Percentiles rank a stretch among this genome's conserved stretches.
Conservation (phyloP, 768 basidiomycete genomes). For the Basidioascus undulatus region DNA sequence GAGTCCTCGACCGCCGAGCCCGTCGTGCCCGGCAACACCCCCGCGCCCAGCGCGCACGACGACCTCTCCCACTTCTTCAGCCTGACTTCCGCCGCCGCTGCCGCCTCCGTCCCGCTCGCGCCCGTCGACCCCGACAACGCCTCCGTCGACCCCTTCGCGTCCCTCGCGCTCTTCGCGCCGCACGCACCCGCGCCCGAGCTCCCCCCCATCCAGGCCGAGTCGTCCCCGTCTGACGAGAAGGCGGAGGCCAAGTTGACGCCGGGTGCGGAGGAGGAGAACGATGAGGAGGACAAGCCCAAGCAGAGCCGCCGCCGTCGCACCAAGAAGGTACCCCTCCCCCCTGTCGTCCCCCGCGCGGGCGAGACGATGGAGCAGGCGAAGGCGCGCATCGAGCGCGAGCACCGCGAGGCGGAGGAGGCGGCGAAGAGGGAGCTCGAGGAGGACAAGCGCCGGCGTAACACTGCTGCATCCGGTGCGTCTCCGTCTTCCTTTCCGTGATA, state of each 20-base stretch:
- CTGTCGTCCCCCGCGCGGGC: neutral
- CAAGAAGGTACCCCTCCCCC: neutral
- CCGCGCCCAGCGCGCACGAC: neutral
- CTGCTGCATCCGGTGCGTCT: slow-evolving; percentile 43
- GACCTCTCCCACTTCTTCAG: neutral
- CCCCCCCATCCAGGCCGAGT: neutral
- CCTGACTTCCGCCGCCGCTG: too few species aligned
- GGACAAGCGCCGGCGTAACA: slow-evolving; percentile 83
- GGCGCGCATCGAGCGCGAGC: neutral
- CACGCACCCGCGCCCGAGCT: neutral
- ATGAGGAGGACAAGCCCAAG: slow-evolving; percentile 6
- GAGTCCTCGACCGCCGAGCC: too few species aligned
- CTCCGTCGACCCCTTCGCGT: neutral
- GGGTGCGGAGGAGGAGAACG: neutral
- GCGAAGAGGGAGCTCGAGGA: slow-evolving; percentile 32
- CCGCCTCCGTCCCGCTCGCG: too few species aligned
- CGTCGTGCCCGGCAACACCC: neutral
- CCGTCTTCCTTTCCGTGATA: neutral
- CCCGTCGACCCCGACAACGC: neutral
- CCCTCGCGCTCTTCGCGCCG: neutral
- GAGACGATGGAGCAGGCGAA: slow-evolving; percentile 3
- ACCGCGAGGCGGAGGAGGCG: slow-evolving; percentile 5
- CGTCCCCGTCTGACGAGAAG: too few species aligned
- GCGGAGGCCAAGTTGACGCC: too few species aligned
- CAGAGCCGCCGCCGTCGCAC: neutral